Evolutionary conservation across 2,329 filamentous ascomycete species (phyloP).

Genomic region (Stemphylium vesicarium): DNA sequence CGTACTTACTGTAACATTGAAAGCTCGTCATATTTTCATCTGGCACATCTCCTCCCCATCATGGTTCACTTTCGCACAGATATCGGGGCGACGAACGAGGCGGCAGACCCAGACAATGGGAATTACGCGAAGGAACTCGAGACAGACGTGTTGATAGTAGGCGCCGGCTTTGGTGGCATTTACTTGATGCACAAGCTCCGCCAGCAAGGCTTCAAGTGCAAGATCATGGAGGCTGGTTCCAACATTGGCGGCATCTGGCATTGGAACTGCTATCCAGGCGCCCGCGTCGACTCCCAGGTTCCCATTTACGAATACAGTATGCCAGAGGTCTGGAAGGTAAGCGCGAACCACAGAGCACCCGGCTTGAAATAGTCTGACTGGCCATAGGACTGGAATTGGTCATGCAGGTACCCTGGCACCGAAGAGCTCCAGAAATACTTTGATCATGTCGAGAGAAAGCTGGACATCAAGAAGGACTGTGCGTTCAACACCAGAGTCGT

Average conservation of each 20-base stretch:
- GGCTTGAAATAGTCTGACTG: background rate
- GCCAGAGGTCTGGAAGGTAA: conserved; percentile 54
- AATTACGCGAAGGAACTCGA: conserved; percentile 46
- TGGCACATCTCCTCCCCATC: background rate
- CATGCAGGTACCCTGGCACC: conserved; percentile 59
- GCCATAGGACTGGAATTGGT: conserved; percentile 62
- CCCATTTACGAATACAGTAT: conserved; percentile 58
- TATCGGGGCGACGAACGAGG: conserved; percentile 35
- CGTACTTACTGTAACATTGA: background rate
- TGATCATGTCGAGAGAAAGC: conserved; percentile 62
- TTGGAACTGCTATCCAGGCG: conserved; percentile 55
- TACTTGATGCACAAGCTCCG: conserved; percentile 52
- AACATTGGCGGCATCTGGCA: conserved; percentile 55
- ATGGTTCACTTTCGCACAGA: conserved; percentile 45
- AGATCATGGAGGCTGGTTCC: conserved; percentile 50
- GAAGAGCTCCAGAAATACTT: conserved; percentile 65
- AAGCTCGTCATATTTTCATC: background rate
- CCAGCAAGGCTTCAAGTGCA: conserved; percentile 49
- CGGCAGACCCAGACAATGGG: conserved; percentile 29
- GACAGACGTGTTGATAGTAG: conserved; percentile 49
- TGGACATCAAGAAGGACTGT: conserved; percentile 63
- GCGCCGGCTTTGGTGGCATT: conserved; percentile 52
- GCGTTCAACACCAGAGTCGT: conserved; percentile 64
- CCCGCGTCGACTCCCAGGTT: conserved; percentile 55
- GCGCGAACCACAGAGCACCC: background rate